These are phyloP conservation scores for Casuarina glauca DNA, from an alignment of 306 rosid species.

Conservation along the genomic window DNA sequence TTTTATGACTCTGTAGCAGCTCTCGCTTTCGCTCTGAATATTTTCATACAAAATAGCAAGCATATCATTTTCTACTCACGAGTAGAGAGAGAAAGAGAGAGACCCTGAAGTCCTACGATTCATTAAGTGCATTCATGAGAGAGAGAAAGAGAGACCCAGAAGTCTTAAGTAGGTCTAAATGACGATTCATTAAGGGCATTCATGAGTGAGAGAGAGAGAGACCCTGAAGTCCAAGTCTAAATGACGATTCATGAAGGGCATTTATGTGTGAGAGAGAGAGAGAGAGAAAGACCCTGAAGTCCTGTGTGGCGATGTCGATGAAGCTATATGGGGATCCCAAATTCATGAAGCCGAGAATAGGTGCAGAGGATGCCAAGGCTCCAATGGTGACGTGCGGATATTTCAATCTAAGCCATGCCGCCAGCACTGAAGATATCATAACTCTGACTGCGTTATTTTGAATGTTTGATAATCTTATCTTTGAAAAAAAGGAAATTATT, in stretches of 20 bases:
- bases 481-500: not conserved
- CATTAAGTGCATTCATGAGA: too few species aligned
- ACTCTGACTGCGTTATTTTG: not conserved
- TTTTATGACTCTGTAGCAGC: conserved; percentile 73
- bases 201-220: too few species aligned
- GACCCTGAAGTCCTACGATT: conserved; percentile 40
- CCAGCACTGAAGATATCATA: conserved; percentile 58
- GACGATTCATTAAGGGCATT: too few species aligned
- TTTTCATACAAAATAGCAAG: not conserved
- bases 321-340: conserved; percentile 64
- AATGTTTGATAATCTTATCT: not conserved
- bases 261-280: not conserved
- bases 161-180: too few species aligned
- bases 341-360: conserved; percentile 64
- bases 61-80: too few species aligned
- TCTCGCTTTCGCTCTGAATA: conserved; percentile 70
- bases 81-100: not conserved
- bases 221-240: too few species aligned
- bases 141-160: too few species aligned
- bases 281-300: conserved; percentile 58
- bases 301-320: conserved; percentile 47
- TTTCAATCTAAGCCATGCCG: conserved; percentile 85
- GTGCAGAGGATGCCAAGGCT: conserved; percentile 86
- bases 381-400: conserved; percentile 81
- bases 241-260: too few species aligned